Base-by-base conservation (phyloP, 106 monocot genomes). In the Dioscorea alata region DNA sequence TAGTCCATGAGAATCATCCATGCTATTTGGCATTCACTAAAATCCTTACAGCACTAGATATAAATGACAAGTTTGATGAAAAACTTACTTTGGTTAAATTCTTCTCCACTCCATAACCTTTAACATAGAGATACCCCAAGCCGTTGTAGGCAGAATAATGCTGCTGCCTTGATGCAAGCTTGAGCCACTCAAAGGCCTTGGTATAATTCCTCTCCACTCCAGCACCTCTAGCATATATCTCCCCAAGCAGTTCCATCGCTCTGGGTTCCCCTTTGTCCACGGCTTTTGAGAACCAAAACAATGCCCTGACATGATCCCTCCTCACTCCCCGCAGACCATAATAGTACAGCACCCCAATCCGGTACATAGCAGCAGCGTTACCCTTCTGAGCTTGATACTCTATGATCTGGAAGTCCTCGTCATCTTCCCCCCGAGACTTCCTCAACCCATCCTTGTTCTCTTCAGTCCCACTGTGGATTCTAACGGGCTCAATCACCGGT, bases 121-220 rank as follows among this genome's bases (percentile, higher is more conserved):
- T 99, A n/a, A 88, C 85, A 77, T 93, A 87, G 13, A 99, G 78
- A 83, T 99, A 99, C 19, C 92, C 92, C 60, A 93, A 61, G 8
- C 97, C 97, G 81, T 99, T 99, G 64, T 87, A 90, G 13, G 92
- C 97, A 6, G 92, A 93, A 70, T 80, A 85, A 74, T 87, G 84
- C 69, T 81, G 68, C 50, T 83, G 76, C 52, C 71, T 80, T 2
- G 87, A 81, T 17, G 92, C 92, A 69, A 73, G 83, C 6, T 72
- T 81, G 12, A 99, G 79, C 92, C 97, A 99, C 48, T 91, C 79
- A 18, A 90, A 56, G 12, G 97, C 92, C 76, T 87, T 84, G 4
- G 87, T 87, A 50, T 93, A 99, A 63, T 93, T 87, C 72, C 79
- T 92, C 75, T 87, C 87, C 16, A 99, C 92, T 19, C 87, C 92